Percentiles rank a stretch among this genome's conserved stretches.
phyloP scores from a whole-genome alignment of 2,329 filamentous ascomycete genomes.

The Pyrenophora teres region DNA sequence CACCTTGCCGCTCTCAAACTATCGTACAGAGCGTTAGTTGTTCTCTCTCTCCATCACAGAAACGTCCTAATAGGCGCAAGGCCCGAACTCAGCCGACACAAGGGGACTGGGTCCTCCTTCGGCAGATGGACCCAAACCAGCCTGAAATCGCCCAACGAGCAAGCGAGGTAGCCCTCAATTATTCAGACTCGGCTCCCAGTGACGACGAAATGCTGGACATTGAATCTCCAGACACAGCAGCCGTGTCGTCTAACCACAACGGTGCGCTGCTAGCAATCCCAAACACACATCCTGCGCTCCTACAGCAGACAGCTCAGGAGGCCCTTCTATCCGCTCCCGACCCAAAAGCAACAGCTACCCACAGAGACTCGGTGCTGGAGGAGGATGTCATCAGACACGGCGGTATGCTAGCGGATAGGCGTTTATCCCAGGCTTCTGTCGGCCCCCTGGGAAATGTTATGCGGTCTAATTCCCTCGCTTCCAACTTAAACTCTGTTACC shows the following conservation, averaged over 20 bases:
- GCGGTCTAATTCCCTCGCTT: constrained; percentile 4
- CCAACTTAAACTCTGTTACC: constrained; percentile 6
- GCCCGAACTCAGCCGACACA: constrained; percentile 55
- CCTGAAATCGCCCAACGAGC: constrained; percentile 68
- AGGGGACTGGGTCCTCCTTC: constrained; percentile 70
- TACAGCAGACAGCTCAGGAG: constrained; percentile 25
- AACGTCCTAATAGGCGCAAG: constrained; percentile 57
- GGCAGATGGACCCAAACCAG: constrained; percentile 65
- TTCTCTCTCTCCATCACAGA: constrained; percentile 53
- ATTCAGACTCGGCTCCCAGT: constrained; percentile 51
- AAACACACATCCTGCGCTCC: constrained; percentile 14
- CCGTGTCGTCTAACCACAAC: constrained; percentile 6
- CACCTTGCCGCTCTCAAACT: constrained; percentile 23
- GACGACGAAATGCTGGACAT: constrained; percentile 43
- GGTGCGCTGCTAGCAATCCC: constrained; percentile 7
- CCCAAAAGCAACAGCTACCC: constrained; percentile 16
- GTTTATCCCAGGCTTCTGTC: constrained; percentile 17
- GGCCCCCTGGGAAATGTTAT: constrained; percentile 8
- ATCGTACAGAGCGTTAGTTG: constrained; percentile 46
- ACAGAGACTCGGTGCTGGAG: constrained; percentile 26
- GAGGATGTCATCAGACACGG: constrained; percentile 14
- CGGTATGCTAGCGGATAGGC: constrained; percentile 14
- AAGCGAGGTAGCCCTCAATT: constrained; percentile 57
- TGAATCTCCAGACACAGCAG: constrained; percentile 18
- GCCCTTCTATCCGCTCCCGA: constrained; percentile 17